phyloP scores from a whole-genome alignment of 2,329 filamentous ascomycete genomes.

The Pseudogymnoascus sp. region DNA sequence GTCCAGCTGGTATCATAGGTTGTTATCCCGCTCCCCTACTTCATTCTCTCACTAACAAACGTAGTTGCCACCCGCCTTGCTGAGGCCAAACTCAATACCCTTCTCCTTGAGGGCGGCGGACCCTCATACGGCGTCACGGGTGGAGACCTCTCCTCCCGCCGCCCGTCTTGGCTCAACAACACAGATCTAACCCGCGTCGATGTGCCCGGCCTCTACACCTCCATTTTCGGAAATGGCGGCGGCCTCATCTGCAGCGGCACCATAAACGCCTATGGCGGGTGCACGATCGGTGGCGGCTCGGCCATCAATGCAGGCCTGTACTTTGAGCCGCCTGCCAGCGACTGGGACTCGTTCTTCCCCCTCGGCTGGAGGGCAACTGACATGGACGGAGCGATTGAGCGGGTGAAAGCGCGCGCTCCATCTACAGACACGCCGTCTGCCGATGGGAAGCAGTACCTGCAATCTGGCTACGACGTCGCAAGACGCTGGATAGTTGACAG shows the following conservation, averaged over 20 bases:
- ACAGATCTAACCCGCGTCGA: conserved; percentile 43
- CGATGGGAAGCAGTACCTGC: conserved; percentile 38
- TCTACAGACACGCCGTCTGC: conserved; percentile 36
- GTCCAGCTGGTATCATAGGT: conserved; percentile 42
- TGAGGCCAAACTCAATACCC: conserved; percentile 42
- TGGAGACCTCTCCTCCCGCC: conserved; percentile 31
- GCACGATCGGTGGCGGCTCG: conserved; percentile 42
- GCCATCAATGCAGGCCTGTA: conserved; percentile 47
- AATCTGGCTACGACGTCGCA: conserved; percentile 39
- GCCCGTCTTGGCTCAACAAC: conserved; percentile 39
- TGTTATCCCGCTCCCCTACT: neutral
- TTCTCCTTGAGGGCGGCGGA: conserved; percentile 44
- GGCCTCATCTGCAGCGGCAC: conserved; percentile 35
- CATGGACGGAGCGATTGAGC: conserved; percentile 37
- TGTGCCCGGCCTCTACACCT: conserved; percentile 42
- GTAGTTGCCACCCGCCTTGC: conserved; percentile 40
- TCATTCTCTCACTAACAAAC: neutral
- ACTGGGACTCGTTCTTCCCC: conserved; percentile 43
- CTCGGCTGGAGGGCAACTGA: conserved; percentile 43
- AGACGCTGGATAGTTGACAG: conserved; percentile 42
- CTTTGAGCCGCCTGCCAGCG: conserved; percentile 44
- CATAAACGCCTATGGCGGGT: conserved; percentile 38
- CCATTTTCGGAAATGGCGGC: conserved; percentile 37
- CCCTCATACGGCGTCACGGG: conserved; percentile 41
- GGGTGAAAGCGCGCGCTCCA: conserved; percentile 37